These are phyloP conservation scores for Trichoderma cornu-damae DNA, from an alignment of 2,329 filamentous ascomycete species.

Conservation along the genomic window DNA sequence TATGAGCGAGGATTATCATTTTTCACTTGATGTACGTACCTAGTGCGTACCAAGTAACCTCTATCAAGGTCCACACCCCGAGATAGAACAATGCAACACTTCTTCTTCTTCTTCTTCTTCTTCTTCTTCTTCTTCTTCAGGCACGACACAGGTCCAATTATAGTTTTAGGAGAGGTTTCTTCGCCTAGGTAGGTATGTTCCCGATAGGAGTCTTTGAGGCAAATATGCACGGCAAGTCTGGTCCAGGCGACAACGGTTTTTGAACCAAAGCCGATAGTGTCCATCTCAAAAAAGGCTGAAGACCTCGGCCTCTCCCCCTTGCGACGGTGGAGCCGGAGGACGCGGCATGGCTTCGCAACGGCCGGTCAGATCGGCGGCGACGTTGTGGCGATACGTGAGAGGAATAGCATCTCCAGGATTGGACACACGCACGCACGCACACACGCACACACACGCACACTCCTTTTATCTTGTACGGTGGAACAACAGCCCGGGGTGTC, in stretches of 20 bases:
- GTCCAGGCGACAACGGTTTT: not conserved
- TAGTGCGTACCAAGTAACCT: no score
- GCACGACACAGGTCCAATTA: not conserved
- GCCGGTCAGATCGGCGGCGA: conserved; percentile 15
- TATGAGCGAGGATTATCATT: not conserved
- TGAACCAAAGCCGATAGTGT: conserved; percentile 2
- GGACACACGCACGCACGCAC: not conserved
- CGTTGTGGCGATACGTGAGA: conserved; percentile 9
- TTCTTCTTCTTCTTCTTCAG: not conserved
- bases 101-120: not conserved
- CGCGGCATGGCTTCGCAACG: conserved; percentile 15
- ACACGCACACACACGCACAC: no score
- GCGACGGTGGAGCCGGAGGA: conserved; percentile 16
- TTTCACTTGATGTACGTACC: not conserved
- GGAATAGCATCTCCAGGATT: not conserved
- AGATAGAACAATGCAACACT: not conserved
- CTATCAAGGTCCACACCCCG: conserved; percentile 8
- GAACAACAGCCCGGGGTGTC: not conserved
- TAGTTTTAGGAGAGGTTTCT: not conserved
- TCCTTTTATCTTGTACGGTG: not conserved
- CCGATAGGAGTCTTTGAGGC: not conserved
- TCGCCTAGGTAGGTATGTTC: conserved; percentile 5
- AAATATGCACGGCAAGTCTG: not conserved
- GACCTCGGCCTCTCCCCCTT: conserved; percentile 13
- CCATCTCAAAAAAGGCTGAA: conserved; percentile 7